Evolutionary conservation across 2,329 filamentous ascomycete species (phyloP), one percentile per base, ranked within the genome.

Genomic region (Lecanosticta acicola): DNA sequence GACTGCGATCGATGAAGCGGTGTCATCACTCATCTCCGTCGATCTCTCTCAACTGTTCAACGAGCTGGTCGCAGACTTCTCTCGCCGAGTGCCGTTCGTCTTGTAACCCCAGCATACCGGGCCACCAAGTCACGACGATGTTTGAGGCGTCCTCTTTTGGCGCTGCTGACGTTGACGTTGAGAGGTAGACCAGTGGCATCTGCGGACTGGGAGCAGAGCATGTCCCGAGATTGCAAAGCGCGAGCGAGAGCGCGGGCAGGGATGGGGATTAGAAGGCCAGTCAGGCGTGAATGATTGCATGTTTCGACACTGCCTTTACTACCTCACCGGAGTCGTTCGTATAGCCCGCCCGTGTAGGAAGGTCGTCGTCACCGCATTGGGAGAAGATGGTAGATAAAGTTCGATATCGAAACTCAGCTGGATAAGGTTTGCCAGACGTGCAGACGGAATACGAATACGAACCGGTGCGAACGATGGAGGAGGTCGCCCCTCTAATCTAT

Each of bases 121-220:
- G 49, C 50, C 70, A 67, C 73, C 73, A 75, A 4, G 64, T 70
- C 10, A 69, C 52, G 1, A 64, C 63, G 34, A 70, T 59, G 3
- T 63, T n/a, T 57, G 57, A 75, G 50, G 34, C 57, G 59, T 0
- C 70, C 70, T 0, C 59, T 62, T 36, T 69, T 67, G 14, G 65
- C 60, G 47, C 66, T 70, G 1, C 69, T 64, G 1, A 72, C 40
- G 49, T 69, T 72, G 50, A 75, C 68, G 21, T 57, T 61, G 26
- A 75, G 50, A 4, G 69, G 64, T 3, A 60, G 51, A 8, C 68
- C 66, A 3, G 54, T 52, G 2, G 62, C 66, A 48, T 69, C 64
- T 0, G 67, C 71, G 2, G 72, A 71, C 48, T 73, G 71, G 4
- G 66, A 64, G 53, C 75, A 75, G 1, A 72, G 46, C 56, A 72